Base-by-base conservation (phyloP, 202 grass and related monocot genomes). In the Panicum hallii region DNA sequence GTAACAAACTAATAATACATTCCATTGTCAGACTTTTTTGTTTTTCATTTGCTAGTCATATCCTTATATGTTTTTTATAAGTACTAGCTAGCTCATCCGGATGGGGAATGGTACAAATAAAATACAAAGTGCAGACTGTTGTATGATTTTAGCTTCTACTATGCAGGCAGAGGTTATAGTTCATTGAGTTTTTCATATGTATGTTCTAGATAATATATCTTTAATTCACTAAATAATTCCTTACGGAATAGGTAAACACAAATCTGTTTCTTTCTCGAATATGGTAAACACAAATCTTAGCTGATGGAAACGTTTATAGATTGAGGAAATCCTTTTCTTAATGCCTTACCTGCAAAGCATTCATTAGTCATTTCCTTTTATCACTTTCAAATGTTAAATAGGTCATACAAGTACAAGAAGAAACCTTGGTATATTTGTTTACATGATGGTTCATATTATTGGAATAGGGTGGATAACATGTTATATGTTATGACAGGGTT, bases 111-210 rank as follows among this genome's bases (percentile, higher is more conserved):
- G 34, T 63, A 49, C 4, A 78, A 30, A 52, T 38, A n/a, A 9
- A 73, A 17, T 53, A 73, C 50, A 16, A 53, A 34, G 8, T 46
- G 8, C n/a, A 38, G 13, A 79, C 5, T 30, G 67, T 34, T 78
- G 13, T 84, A 67, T 78, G 54, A 12, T 41, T 72, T 78, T 38
- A 22, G 28, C 54, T 70, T 78, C 2, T 17, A 13, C 0, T 48
- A 13, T 60, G 6, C 23, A 32, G 7, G 50, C 42, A 72, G 54
- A 75, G 34, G 11, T 14, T 84, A 36, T 15, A 74, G 22, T 47
- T 75, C 8, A 15, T 67, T 60, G 19, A 3, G 28, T 66, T 46
- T 63, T 47, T 75, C 63, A 84, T 69, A 58, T 67, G 66, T 69
- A 15, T 49, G 56, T 20, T 64, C 28, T 66, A 26, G 38, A 71